Base-by-base conservation (phyloP, 192 early-diverging fungal genomes). In the Backusella westeae region DNA sequence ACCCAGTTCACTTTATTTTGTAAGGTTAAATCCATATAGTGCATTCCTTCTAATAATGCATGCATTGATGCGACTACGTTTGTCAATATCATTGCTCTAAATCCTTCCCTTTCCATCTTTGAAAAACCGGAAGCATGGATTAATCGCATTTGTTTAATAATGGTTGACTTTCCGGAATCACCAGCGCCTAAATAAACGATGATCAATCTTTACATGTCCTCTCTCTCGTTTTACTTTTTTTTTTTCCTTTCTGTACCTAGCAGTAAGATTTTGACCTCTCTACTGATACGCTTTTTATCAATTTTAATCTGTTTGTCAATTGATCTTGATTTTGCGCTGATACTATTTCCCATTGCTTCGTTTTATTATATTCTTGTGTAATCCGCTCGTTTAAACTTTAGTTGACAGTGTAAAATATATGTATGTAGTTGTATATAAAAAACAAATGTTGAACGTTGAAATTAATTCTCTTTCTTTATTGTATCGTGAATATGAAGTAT, bases 261-360 rank as follows among this genome's bases (percentile, higher is more conserved):
- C 35, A 93, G 74, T 15, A 94, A 79, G 65, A 92, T 88, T 74
- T 93, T 91, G 73, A 89, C 88, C 80, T 92, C 91, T 80, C 86
- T 86, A 69, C 83, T 89, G 15, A 90, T 76, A 17, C 79, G 76
- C 35, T 82, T 75, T 49, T 85, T 85, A 38, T 92, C 90, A 32
- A 90, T 87, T 76, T 90, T 87, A 26, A 92, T 82, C n/a, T 80
- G 80, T 66, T 82, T 82, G 69, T 92, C 89, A 44, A 92, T 92
- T 44, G 79, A 82, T 63, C 26, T 76, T 10, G 68, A 59, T 34
- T 59, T 41, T 21, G 39, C 6, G 8, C 36, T 42, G n/a, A 41
- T 36, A 6, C 70, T 26, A 71, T 32, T 41, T 42, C 70, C 70
- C 70, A 71, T 71, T 49, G 23, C 56, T 49, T 49, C 19, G 46